Percentiles rank a stretch among this genome's conserved stretches.
Evolutionary conservation across 192 early-diverging fungal species (phyloP).

Genomic region (Irineochytrium annulatum): DNA sequence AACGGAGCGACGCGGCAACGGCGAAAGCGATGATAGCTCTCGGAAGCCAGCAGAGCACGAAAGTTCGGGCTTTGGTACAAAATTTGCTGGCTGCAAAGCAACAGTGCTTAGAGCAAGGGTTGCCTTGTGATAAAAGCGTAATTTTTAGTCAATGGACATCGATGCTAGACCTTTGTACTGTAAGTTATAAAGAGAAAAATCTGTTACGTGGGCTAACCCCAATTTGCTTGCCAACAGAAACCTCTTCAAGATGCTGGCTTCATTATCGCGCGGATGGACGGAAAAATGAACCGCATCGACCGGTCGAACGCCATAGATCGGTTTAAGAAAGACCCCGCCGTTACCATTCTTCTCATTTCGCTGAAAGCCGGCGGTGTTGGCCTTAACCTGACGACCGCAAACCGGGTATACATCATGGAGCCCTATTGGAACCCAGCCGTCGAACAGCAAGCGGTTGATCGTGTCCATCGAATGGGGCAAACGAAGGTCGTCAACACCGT

Average conservation of each 20-base stretch:
- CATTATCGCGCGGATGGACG: constrained; percentile 41
- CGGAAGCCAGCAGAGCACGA: constrained; percentile 30
- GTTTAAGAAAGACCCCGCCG: constrained; percentile 53
- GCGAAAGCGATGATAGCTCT: not conserved
- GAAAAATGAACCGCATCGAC: constrained; percentile 49
- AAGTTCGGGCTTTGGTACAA: constrained; percentile 35
- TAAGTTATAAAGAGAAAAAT: constrained; percentile 8
- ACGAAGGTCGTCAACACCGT: constrained; percentile 41
- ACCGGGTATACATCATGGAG: constrained; percentile 49
- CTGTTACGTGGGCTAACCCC: not conserved
- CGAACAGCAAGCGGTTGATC: constrained; percentile 57
- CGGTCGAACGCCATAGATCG: constrained; percentile 51
- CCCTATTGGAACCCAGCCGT: constrained; percentile 65
- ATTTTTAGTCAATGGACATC: constrained; percentile 94
- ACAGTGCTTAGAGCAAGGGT: constrained; percentile 11
- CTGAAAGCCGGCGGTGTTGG: constrained; percentile 62
- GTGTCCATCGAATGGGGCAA: constrained; percentile 59
- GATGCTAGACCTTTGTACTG: constrained; percentile 40
- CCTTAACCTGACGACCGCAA: constrained; percentile 50
- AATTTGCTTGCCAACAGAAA: not conserved
- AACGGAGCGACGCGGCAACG: not conserved
- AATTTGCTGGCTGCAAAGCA: constrained; percentile 28
- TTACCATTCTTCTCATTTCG: constrained; percentile 50
- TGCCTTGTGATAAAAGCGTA: constrained; percentile 61
- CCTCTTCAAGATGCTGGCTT: constrained; percentile 30